A percentile compares a stretch with the other conserved stretches of the same genome.
Conservation (phyloP, 306 rosid genomes). For the Biancaea sappan region DNA sequence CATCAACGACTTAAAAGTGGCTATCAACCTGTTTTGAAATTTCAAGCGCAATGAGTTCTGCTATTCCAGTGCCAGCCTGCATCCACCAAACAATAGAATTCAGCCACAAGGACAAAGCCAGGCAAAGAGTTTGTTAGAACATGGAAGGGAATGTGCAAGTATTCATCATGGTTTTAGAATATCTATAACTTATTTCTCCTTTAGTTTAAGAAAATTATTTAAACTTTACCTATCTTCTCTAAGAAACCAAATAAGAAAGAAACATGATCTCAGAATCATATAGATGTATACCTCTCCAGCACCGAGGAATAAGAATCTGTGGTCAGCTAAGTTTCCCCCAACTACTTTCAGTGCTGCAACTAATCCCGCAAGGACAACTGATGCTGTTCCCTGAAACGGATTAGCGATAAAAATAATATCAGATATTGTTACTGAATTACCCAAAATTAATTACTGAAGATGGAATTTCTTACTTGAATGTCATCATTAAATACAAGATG, state of each 20-base stretch:
- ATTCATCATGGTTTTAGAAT: slow-evolving; percentile 7
- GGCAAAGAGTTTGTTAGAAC: background rate
- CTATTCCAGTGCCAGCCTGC: slow-evolving; percentile 99
- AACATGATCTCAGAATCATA: background rate
- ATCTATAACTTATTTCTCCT: background rate
- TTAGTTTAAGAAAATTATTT: background rate
- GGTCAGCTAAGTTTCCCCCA: slow-evolving; percentile 80
- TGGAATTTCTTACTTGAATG: slow-evolving; percentile 65
- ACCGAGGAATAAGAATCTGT: slow-evolving; percentile 86
- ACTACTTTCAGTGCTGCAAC: slow-evolving; percentile 68
- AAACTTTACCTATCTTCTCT: slow-evolving; percentile 8
- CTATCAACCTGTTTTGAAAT: slow-evolving; percentile 74
- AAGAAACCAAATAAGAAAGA: slow-evolving; percentile 6
- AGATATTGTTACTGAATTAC: background rate
- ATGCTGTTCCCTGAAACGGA: slow-evolving; percentile 89
- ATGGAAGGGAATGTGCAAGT: background rate
- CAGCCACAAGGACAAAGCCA: slow-evolving; percentile 28
- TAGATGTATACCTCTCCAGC: slow-evolving; percentile 87
- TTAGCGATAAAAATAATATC: slow-evolving; percentile 3
- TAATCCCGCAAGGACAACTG: slow-evolving; percentile 95
- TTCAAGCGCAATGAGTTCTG: slow-evolving; percentile 95
- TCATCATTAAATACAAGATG: slow-evolving; percentile 98
- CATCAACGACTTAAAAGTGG: background rate
- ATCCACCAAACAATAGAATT: slow-evolving; percentile 44
- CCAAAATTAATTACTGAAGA: slow-evolving; percentile 12